Evolutionary conservation across 768 basidiomycete genomes (phyloP).

Genomic region (Myochromella boudieri): DNA sequence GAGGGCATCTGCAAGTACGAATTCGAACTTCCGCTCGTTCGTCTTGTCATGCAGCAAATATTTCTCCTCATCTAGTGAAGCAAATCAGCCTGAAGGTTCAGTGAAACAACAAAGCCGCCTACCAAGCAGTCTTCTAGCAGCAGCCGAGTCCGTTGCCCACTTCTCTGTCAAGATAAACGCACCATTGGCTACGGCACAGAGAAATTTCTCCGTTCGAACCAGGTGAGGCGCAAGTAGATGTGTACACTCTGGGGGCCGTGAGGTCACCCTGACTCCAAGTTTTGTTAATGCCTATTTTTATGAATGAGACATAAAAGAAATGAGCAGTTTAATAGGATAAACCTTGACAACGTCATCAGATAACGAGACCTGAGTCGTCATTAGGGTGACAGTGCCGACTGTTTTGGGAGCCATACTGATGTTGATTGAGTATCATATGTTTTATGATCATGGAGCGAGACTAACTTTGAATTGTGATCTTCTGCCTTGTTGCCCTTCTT

Average conservation of each 20-base stretch:
- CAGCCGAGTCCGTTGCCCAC: constrained; percentile 68
- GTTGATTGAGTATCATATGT: background rate
- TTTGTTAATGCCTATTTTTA: constrained; percentile 52
- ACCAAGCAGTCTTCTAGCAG: constrained; percentile 63
- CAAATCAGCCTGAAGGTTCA: background rate
- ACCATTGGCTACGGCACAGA: constrained; percentile 67
- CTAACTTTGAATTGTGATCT: constrained; percentile 14
- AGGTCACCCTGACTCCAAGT: constrained; percentile 66
- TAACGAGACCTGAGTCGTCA: constrained; percentile 69
- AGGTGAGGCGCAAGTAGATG: constrained; percentile 72
- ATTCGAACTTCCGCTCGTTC: constrained; percentile 65
- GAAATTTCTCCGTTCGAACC: constrained; percentile 85
- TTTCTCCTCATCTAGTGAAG: constrained; percentile 54
- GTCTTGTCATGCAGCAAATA: constrained; percentile 60
- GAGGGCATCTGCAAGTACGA: constrained; percentile 64
- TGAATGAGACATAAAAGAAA: background rate
- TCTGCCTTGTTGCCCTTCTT: constrained; percentile 21
- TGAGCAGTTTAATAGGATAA: constrained; percentile 13
- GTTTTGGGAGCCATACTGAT: constrained; percentile 13
- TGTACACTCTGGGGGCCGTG: constrained; percentile 67
- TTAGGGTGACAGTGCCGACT: constrained; percentile 38
- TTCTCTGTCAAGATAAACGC: constrained; percentile 62
- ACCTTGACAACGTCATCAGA: constrained; percentile 61
- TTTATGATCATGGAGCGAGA: background rate
- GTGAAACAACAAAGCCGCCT: constrained; percentile 25